phyloP scores from a whole-genome alignment of 2,329 filamentous ascomycete genomes.

The Talaromyces sp. region DNA sequence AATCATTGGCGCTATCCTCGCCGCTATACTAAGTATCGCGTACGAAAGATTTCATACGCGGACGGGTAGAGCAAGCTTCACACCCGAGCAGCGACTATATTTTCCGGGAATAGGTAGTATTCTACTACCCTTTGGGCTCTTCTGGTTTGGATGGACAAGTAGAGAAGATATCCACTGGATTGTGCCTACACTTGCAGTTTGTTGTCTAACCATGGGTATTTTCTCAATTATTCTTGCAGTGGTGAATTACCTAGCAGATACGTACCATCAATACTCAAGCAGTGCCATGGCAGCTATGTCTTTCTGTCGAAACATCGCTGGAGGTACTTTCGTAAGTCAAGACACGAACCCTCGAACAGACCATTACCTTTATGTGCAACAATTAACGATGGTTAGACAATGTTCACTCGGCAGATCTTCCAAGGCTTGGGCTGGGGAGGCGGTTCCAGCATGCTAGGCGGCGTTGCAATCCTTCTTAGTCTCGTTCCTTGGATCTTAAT shows the following conservation, averaged over 20 bases:
- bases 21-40: conserved; percentile 19
- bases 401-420: not conserved
- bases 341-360: too few species aligned
- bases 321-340: not conserved
- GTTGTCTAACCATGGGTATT: conserved; percentile 66
- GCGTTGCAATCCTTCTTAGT: conserved; percentile 4
- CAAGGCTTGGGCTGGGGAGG: conserved; percentile 1
- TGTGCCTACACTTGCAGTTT: conserved; percentile 22
- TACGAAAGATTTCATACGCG: not conserved
- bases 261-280: conserved; percentile 73
- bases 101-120: conserved; percentile 50
- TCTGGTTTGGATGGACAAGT: conserved; percentile 51
- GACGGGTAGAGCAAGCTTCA: too few species aligned
- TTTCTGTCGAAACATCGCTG: not conserved
- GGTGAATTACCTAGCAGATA: conserved; percentile 83
- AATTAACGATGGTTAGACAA: not conserved
- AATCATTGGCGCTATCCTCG: conserved; percentile 53
- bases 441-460: not conserved
- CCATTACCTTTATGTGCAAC: not conserved
- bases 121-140: conserved; percentile 45
- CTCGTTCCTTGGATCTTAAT: not conserved
- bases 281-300: conserved; percentile 39
- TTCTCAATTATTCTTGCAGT: conserved; percentile 76
- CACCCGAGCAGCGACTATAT: conserved; percentile 48
- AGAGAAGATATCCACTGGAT: conserved; percentile 42